Percentiles rank a stretch among this genome's conserved stretches.
Evolutionary conservation across 176 grass and related monocot genomes (phyloP).

Genomic region (Otatea glauca): DNA sequence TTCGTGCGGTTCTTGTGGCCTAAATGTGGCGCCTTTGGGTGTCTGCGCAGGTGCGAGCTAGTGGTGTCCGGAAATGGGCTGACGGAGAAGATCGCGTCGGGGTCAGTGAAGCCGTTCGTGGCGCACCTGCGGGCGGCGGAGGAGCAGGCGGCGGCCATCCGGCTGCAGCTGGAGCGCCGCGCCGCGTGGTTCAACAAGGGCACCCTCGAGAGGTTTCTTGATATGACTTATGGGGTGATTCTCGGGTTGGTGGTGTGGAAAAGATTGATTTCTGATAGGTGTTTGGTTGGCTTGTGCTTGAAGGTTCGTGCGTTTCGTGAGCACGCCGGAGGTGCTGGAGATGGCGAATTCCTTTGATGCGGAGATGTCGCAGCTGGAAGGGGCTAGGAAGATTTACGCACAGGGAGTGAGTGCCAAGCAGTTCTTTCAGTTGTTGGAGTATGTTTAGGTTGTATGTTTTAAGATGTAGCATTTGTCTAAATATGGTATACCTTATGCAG

Average conservation of each 20-base stretch:
- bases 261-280: slow-evolving; percentile 35
- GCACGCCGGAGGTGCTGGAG: slow-evolving; percentile 94
- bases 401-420: slow-evolving; percentile 62
- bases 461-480: slow-evolving; percentile 37
- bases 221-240: background rate
- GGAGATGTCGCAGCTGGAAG: slow-evolving; percentile 95
- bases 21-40: slow-evolving; percentile 38
- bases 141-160: slow-evolving; percentile 78
- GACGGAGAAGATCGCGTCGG: slow-evolving; percentile 96
- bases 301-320: slow-evolving; percentile 97
- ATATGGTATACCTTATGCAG: slow-evolving; percentile 49
- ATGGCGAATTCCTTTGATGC: slow-evolving; percentile 77
- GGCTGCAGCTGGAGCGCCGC: slow-evolving; percentile 66
- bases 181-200: slow-evolving; percentile 91
- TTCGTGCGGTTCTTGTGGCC: slow-evolving; percentile 20
- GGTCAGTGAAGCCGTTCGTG: slow-evolving; percentile 87
- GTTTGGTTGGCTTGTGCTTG: slow-evolving; percentile 36
- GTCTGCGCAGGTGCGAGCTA: slow-evolving; percentile 79
- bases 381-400: slow-evolving; percentile 91
- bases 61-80: slow-evolving; percentile 86
- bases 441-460: slow-evolving; percentile 14
- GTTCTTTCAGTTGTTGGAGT: slow-evolving; percentile 15
- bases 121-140: slow-evolving; percentile 82
- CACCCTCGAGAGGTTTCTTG: slow-evolving; percentile 88
- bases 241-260: background rate